Base-by-base conservation (phyloP, 2,329 filamentous ascomycete genomes). In the Parastagonospora avenae region DNA sequence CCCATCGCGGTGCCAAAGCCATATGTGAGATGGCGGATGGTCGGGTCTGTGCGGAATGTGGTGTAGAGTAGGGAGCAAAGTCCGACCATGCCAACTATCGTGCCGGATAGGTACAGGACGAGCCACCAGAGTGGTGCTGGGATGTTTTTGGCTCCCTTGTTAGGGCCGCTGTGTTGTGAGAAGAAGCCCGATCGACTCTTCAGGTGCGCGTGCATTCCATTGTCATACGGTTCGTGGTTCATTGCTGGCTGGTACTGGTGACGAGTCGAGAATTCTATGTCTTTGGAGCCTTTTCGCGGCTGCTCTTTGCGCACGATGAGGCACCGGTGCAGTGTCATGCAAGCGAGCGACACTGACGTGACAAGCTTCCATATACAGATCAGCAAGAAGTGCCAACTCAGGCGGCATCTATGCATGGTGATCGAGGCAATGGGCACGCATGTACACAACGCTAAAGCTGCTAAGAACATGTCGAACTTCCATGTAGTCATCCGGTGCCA, bases 301-400 rank as follows among this genome's bases (percentile, higher is more conserved):
- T n/a, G n/a, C 16, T 43, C 30, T 15, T 27, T 36, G 2, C 28
- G 46, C 2, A 42, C 35, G 28, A 60, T 43, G 6, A 50, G 15
- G 48, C 50, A 52, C 9, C 57, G 54, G 30, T 60, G 57, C 12
- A 60, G 43, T 2, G 54, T 48, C n/a, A 55, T 46, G 42, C 45
- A 50, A 19, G 50, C 40, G 12, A 54, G 40, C 1, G 54, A 52
- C 1, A 60, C 48, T 11, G 57, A 60, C 4, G 51, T 57, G 31
- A 55, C 35, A 27, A 60, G 51, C 33, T 60, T 60, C 57, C 57
- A 60, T 15, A 57, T 32, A 12, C 50, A 49, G 8, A 60, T 60
- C 3, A 60, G 33, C 15, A 55, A 31, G 19, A 60, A 60, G 15
- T 60, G 54, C 57, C 57, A 60, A 30, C 50, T 57, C 4, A 60